Evolutionary conservation across 106 monocot genomes (phyloP).

Genomic region (Vanilla planifolia): DNA sequence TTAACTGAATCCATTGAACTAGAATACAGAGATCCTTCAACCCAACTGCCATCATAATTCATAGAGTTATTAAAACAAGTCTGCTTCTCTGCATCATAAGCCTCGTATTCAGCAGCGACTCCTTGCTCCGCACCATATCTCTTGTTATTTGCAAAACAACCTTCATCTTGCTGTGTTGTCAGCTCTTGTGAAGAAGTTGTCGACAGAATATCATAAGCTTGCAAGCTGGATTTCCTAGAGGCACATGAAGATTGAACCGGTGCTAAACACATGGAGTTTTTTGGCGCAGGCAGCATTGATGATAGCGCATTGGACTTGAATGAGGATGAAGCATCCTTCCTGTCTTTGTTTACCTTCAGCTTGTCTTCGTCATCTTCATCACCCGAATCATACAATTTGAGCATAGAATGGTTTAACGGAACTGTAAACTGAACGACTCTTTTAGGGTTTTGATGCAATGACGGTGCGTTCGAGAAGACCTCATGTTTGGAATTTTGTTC

Average conservation of each 20-base stretch:
- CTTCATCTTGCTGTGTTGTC: conserved; percentile 13
- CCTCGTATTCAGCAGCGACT: neutral
- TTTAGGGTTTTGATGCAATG: conserved; percentile 20
- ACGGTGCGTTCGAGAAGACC: conserved; percentile 8
- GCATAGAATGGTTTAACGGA: conserved; percentile 35
- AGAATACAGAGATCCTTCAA: neutral
- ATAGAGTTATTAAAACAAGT: conserved; percentile 13
- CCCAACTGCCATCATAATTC: conserved; percentile 15
- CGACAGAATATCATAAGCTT: conserved; percentile 17
- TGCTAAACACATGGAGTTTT: conserved; percentile 49
- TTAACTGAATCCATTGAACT: conserved; percentile 16
- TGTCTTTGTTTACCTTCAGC: conserved; percentile 18
- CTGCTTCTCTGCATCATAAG: conserved; percentile 6
- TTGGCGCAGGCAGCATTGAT: conserved; percentile 74
- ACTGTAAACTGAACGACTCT: conserved; percentile 56
- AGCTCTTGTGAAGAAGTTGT: neutral
- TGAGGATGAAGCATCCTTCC: conserved; percentile 19
- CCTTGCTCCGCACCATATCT: conserved; percentile 3
- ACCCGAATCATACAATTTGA: conserved; percentile 18
- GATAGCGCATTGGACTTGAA: conserved; percentile 28
- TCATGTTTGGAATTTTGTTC: conserved; percentile 22
- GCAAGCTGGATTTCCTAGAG: conserved; percentile 34
- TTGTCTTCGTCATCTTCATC: conserved; percentile 54
- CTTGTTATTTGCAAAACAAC: conserved; percentile 11
- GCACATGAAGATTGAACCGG: conserved; percentile 22